Evolutionary conservation across 352 stramenopile species (phyloP).

Genomic region (Pilasporangium apinafurcum): DNA sequence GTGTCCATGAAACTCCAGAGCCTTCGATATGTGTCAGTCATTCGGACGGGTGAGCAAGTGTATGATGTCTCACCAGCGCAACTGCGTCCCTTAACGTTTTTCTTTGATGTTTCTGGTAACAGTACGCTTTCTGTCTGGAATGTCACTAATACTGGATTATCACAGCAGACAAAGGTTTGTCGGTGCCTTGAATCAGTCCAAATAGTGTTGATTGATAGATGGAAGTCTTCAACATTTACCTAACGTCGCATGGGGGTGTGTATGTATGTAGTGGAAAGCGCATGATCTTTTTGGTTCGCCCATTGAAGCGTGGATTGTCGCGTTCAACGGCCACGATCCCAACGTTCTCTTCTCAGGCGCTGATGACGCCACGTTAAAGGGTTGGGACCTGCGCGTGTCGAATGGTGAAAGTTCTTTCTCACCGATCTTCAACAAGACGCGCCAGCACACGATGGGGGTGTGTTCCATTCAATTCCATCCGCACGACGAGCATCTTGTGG

Average conservation of each 20-base stretch:
- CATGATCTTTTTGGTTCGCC: conserved; percentile 69
- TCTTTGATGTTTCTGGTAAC: neutral
- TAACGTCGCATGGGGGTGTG: too few species aligned
- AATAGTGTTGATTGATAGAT: too few species aligned
- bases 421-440: conserved; percentile 51
- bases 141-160: conserved; percentile 5
- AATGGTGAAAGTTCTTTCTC: conserved; percentile 1
- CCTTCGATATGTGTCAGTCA: conserved; percentile 75
- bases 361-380: conserved; percentile 73
- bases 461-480: conserved; percentile 85
- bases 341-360: conserved; percentile 77
- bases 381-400: conserved; percentile 61
- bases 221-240: too few species aligned
- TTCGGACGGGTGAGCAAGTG: conserved; percentile 58
- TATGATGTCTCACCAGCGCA: neutral
- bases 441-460: conserved; percentile 74
- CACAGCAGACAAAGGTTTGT: conserved; percentile 5
- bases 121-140: conserved; percentile 6
- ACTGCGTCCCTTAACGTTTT: neutral
- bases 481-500: conserved; percentile 49
- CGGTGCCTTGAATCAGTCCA: too few species aligned
- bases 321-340: conserved; percentile 70
- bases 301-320: conserved; percentile 83
- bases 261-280: conserved; percentile 47
- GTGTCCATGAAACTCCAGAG: conserved; percentile 30